phyloP scores from a whole-genome alignment of 345 rosid genomes.

The Salix exigua region DNA sequence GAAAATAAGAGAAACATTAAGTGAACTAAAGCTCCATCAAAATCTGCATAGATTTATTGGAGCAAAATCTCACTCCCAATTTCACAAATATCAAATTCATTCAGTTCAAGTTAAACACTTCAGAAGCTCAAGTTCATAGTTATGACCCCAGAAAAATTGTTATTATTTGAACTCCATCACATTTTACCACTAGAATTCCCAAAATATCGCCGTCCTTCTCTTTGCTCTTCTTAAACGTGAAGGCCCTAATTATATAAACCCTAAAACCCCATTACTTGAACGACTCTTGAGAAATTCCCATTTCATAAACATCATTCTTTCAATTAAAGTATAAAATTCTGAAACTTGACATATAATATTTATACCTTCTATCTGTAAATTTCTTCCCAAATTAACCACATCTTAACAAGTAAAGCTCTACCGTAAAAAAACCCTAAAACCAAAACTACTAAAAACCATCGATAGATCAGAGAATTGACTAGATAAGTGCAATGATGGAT shows the following conservation, averaged over 20 bases:
- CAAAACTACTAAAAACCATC: neutral
- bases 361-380: neutral
- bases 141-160: neutral
- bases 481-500: neutral
- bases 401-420: neutral
- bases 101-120: neutral
- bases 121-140: neutral
- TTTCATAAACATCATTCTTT: neutral
- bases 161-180: neutral
- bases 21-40: neutral
- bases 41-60: neutral
- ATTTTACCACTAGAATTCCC: neutral
- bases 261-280: neutral
- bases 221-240: neutral
- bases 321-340: neutral
- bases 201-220: neutral
- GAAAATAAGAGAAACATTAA: neutral
- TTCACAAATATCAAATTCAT: neutral
- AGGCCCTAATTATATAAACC: neutral
- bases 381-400: neutral
- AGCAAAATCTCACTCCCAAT: neutral
- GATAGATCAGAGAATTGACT: neutral
- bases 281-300: neutral
- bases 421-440: neutral
- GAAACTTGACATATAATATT: neutral